Base-by-base conservation (phyloP, 108 stramenopile genomes). In the Nannochloropsis salina region DNA sequence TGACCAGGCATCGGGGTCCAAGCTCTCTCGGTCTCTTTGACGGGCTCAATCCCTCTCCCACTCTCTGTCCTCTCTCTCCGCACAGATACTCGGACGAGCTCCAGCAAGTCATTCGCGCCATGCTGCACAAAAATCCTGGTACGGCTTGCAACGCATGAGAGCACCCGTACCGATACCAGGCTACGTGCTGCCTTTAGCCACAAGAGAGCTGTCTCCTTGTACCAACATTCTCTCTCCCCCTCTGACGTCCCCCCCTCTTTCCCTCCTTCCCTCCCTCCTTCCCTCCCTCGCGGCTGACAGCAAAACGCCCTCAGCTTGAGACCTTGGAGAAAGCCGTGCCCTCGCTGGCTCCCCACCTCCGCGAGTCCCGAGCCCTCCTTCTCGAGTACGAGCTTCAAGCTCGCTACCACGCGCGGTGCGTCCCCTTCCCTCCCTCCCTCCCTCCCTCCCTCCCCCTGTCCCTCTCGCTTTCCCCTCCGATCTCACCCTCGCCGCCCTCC, bases 21-120 rank as follows among this genome's bases (percentile, higher is more conserved):
- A 31, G 31, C 31, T 31, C 31, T 31, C 31, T 31, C 31, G 31
- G 31, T 31, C 31, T 31, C 31, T 31, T 31, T 1, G 0, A 31
- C 31, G 31, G 1, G 12, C 47, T 51, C 47, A 51, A 10, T 15
- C 47, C 15, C 47, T 15, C 47, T 51, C 47, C 47, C 47, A 12
- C 47, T 15, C 47, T 51, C 47, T 1, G 31, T 31, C 31, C 47
- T 51, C 47, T 15, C 47, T 51, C 47, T 1, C 47, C 15, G 12
- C 47, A 10, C 15, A 51, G 47, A 3, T 88, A 87, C 84, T 85
- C 81, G 6, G 88, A 91, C 42, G 88, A 91, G 79, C 45, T 91
- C 41, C 80, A 89, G 82, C 40, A 80, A n/a, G 86, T 80, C 9
- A 79, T 86, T 12, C 80, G 84, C 20, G 43, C 79, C 80, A 90